These are phyloP conservation scores for Capsella rubella DNA, from an alignment of 441 rosid species.

Conservation along the genomic window DNA sequence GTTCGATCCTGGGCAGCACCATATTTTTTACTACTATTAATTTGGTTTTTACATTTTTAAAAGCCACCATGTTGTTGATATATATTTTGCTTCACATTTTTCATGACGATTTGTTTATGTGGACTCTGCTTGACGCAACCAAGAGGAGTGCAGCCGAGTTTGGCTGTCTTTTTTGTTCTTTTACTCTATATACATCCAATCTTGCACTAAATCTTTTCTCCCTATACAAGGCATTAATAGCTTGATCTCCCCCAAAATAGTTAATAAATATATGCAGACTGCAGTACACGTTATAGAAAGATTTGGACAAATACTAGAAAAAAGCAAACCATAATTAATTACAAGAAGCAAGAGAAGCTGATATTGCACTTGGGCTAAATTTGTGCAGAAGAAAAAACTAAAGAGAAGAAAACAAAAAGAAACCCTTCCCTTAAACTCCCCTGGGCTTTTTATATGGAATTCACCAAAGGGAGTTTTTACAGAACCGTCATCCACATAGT, in stretches of 20 bases:
- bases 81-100: not conserved
- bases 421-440: slow-evolving; percentile 24
- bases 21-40: not conserved
- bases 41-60: too few relatives aligned
- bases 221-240: not conserved
- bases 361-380: slow-evolving; percentile 9
- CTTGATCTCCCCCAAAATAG: not conserved
- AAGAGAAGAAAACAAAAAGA: slow-evolving; percentile 17
- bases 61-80: too few relatives aligned
- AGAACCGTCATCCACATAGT: slow-evolving; percentile 4
- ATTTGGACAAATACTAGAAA: not conserved
- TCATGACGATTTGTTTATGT: not conserved
- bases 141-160: slow-evolving; percentile 6
- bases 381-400: slow-evolving; percentile 23
- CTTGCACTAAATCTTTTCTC: not conserved
- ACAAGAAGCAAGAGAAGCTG: not conserved
- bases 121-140: not conserved
- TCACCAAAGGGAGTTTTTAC: slow-evolving; percentile 15
- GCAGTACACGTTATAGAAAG: not conserved
- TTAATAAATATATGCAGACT: not conserved
- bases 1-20: slow-evolving; percentile 87
- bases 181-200: not conserved
- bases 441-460: slow-evolving; percentile 9
- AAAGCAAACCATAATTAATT: not conserved
- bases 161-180: not conserved